Evolutionary conservation across 192 early-diverging fungal genomes (phyloP).

Genomic region (Bifiguratus adelaidae): DNA sequence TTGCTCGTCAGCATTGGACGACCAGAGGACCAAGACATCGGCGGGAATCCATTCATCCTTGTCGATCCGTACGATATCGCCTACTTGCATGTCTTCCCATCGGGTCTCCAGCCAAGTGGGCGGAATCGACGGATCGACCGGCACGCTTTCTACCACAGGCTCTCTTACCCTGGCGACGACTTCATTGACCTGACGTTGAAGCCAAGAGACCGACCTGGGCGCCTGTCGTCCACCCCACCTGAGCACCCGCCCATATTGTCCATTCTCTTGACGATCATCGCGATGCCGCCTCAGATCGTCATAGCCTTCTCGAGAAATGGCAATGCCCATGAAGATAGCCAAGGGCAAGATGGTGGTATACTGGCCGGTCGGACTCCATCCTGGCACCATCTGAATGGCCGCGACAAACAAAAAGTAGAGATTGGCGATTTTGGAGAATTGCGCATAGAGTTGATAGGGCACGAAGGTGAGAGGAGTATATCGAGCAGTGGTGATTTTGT

Average conservation of each 20-base stretch:
- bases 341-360: slow-evolving; percentile 72
- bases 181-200: background rate
- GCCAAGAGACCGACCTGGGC: slow-evolving; percentile 32
- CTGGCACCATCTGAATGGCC: slow-evolving; percentile 43
- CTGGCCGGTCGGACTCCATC: slow-evolving; percentile 66
- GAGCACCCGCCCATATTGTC: slow-evolving; percentile 18
- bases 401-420: slow-evolving; percentile 59
- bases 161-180: background rate
- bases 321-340: slow-evolving; percentile 59
- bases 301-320: slow-evolving; percentile 69
- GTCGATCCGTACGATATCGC: slow-evolving; percentile 64
- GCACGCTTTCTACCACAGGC: slow-evolving; percentile 2
- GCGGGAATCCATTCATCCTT: slow-evolving; percentile 52
- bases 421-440: slow-evolving; percentile 63
- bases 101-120: slow-evolving; percentile 22
- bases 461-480: slow-evolving; percentile 47
- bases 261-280: slow-evolving; percentile 41
- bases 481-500: slow-evolving; percentile 50
- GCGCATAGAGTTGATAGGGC: slow-evolving; percentile 49
- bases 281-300: slow-evolving; percentile 44
- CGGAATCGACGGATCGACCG: no score
- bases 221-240: slow-evolving; percentile 26
- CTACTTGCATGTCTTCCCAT: slow-evolving; percentile 61
- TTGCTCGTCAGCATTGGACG: no score
- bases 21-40: slow-evolving; percentile 1